phyloP scores from a whole-genome alignment of 768 basidiomycete species.

The Phylloporus sp. region DNA sequence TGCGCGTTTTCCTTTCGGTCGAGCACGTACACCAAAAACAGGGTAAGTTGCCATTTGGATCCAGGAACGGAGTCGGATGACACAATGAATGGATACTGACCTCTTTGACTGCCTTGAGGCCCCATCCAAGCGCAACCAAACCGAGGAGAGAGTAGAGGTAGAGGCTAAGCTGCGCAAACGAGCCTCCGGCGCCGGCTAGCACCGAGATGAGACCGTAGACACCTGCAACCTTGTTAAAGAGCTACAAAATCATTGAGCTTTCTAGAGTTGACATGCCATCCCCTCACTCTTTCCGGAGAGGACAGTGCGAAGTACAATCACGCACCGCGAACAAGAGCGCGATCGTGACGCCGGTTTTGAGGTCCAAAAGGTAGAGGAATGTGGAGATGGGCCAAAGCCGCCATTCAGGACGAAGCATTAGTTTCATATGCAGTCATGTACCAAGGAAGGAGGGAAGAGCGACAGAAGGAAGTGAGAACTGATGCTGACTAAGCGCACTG shows the following conservation, averaged over 20 bases:
- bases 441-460: constrained; percentile 7
- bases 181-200: constrained; percentile 86
- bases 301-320: constrained; percentile 10
- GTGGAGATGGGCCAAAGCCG: constrained; percentile 78
- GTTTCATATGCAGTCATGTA: constrained; percentile 58
- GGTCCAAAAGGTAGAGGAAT: constrained; percentile 83
- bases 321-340: constrained; percentile 86
- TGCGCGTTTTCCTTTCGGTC: constrained; percentile 77
- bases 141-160: constrained; percentile 90
- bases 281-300: background rate
- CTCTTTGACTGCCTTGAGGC: constrained; percentile 77
- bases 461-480: background rate
- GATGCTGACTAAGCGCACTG: constrained; percentile 19
- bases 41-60: constrained; percentile 8
- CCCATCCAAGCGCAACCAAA: constrained; percentile 81
- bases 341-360: constrained; percentile 90
- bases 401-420: constrained; percentile 80
- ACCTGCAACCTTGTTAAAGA: constrained; percentile 97
- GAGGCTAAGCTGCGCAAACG: constrained; percentile 86
- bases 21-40: background rate
- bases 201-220: constrained; percentile 94
- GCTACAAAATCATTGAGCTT: constrained; percentile 36
- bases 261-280: background rate
- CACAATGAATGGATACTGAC: constrained; percentile 43
- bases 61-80: background rate